phyloP scores from a whole-genome alignment of 371 early-diverging fungal genomes.

The Parasitella parasitica region DNA sequence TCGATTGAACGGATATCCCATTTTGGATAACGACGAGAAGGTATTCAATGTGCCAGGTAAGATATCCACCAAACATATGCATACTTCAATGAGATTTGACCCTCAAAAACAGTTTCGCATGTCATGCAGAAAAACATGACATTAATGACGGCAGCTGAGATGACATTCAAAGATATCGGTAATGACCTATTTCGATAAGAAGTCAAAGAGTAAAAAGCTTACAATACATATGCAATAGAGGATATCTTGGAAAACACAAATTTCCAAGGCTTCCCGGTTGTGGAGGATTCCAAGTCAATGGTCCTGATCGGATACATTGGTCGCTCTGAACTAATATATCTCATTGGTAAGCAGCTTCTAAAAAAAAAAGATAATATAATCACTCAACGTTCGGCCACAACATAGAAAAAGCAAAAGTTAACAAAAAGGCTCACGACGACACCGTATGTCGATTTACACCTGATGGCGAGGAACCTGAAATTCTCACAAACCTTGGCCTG shows the following conservation, averaged over 20 bases:
- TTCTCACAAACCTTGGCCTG: constrained; percentile 11
- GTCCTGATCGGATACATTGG: constrained; percentile 82
- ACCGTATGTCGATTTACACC: constrained; percentile 61
- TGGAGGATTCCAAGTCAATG: constrained; percentile 66
- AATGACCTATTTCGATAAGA: background rate
- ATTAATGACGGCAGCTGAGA: constrained; percentile 57
- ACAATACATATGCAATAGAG: constrained; percentile 19
- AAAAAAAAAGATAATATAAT: background rate
- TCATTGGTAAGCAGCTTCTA: constrained; percentile 44
- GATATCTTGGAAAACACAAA: constrained; percentile 50
- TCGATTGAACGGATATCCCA: constrained; percentile 83
- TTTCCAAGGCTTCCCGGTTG: constrained; percentile 85
- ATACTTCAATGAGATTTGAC: background rate
- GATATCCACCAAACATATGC: background rate
- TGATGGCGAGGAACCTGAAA: constrained; percentile 37
- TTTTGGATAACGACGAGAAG: constrained; percentile 81
- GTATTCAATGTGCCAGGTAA: constrained; percentile 58
- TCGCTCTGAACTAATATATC: constrained; percentile 73
- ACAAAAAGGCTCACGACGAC: constrained; percentile 47
- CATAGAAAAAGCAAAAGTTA: constrained; percentile 50
- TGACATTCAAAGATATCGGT: constrained; percentile 43
- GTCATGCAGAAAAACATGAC: constrained; percentile 64
- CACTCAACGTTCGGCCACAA: no score
- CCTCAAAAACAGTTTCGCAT: constrained; percentile 48
- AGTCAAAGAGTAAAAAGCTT: background rate